Conservation (phyloP, 176 grass and related monocot species). For the Lolium perenne region DNA sequence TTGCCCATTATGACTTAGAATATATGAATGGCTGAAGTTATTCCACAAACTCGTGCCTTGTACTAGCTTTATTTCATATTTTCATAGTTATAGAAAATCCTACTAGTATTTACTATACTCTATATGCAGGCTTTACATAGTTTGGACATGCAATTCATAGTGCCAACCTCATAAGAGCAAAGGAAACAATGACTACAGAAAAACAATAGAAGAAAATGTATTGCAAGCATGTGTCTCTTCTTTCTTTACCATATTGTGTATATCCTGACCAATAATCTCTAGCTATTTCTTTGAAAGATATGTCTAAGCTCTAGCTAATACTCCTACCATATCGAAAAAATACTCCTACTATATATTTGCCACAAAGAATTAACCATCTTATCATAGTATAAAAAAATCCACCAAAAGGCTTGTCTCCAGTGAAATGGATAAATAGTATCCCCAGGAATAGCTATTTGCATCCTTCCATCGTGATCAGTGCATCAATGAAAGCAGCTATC, state of each 20-base stretch:
- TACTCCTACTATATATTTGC: background rate
- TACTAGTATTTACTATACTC: background rate
- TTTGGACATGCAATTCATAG: background rate
- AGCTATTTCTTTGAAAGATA: background rate
- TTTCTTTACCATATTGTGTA: background rate
- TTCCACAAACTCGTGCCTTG: too few species aligned
- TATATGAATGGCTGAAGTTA: too few species aligned
- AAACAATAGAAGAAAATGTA: background rate
- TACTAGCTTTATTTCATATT: background rate
- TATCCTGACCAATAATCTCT: background rate
- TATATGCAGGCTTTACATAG: too few species aligned
- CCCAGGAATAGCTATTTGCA: background rate
- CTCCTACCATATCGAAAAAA: background rate
- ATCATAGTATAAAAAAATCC: background rate
- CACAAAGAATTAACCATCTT: background rate
- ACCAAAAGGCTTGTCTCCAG: background rate
- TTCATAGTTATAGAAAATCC: background rate
- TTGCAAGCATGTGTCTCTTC: background rate
- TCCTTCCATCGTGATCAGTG: background rate
- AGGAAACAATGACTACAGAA: background rate
- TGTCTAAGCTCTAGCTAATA: background rate
- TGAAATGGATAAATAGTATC: background rate
- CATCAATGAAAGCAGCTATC: conserved; percentile 27
- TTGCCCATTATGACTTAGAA: too few species aligned
- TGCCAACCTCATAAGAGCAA: background rate